Conservation (phyloP, 345 rosid genomes). For the Eucalyptus tenuipes region DNA sequence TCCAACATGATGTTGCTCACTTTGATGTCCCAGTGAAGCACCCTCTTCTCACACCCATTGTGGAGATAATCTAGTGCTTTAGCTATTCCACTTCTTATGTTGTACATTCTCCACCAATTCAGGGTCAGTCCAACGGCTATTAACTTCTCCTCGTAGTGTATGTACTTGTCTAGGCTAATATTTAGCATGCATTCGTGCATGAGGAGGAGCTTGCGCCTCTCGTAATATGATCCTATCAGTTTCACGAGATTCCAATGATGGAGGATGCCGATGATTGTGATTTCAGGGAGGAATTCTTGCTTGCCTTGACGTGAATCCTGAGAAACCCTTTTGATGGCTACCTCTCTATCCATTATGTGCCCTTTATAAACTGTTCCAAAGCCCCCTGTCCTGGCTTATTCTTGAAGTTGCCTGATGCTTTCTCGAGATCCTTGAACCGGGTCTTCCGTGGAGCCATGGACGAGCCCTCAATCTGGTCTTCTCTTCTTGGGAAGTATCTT, state of each 20-base stretch:
- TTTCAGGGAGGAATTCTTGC: constrained; percentile 74
- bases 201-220: constrained; percentile 38
- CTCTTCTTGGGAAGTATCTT: constrained; percentile 25
- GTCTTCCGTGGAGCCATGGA: constrained; percentile 43
- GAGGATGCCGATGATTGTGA: constrained; percentile 60
- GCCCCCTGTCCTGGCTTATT: constrained; percentile 64
- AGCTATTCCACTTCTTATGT: constrained; percentile 38
- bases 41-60: constrained; percentile 47
- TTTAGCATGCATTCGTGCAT: constrained; percentile 66
- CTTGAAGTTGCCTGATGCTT: constrained; percentile 44
- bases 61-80: constrained; percentile 66
- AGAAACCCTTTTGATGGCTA: constrained; percentile 69
- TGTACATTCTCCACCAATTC: constrained; percentile 38
- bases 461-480: constrained; percentile 27
- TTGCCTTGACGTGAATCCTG: constrained; percentile 58
- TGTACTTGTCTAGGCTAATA: constrained; percentile 50
- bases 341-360: constrained; percentile 21
- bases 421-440: constrained; percentile 29
- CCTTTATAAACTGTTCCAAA: constrained; percentile 78
- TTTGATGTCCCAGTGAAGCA: constrained; percentile 65
- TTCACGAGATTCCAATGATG: constrained; percentile 57
- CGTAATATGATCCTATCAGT: constrained; percentile 75
- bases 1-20: constrained; percentile 72
- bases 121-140: constrained; percentile 4
- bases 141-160: constrained; percentile 13